Evolutionary conservation across 2,329 filamentous ascomycete genomes (phyloP).

Genomic region (Zalaria obscura): DNA sequence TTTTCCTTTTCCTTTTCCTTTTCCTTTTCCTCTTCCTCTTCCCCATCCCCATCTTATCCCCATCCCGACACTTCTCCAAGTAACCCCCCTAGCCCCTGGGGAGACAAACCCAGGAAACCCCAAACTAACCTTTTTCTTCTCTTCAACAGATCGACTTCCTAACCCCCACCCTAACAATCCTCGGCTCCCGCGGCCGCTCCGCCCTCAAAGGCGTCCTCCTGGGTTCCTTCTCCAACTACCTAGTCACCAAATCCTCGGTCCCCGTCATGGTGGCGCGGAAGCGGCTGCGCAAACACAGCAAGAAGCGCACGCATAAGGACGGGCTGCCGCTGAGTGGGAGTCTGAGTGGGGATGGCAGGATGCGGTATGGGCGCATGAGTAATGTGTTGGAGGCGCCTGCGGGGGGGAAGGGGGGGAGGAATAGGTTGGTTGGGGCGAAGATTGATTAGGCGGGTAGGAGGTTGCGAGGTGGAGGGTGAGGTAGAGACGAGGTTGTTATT

Average conservation of each 20-base stretch:
- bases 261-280: conserved; percentile 97
- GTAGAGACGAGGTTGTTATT: background rate
- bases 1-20: too few species aligned
- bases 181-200: conserved; percentile 82
- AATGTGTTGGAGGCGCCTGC: conserved; percentile 8
- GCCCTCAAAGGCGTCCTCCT: conserved; percentile 89
- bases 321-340: conserved; percentile 7
- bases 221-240: conserved; percentile 92
- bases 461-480: background rate
- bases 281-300: conserved; percentile 6
- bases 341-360: conserved; percentile 5
- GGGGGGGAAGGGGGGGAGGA: conserved; percentile 3
- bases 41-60: too few species aligned
- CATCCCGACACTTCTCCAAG: too few species aligned
- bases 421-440: conserved; percentile 8
- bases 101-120: too few species aligned
- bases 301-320: conserved; percentile 8
- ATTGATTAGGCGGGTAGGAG: conserved; percentile 4
- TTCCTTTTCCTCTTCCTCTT: too few species aligned
- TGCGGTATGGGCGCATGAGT: conserved; percentile 8
- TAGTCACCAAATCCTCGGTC: conserved; percentile 91
- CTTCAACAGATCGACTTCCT: conserved; percentile 61
- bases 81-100: too few species aligned
- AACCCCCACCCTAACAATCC: conserved; percentile 80
- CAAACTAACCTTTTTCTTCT: conserved; percentile 5